Evolutionary conservation across 257 asterid species (phyloP), one percentile per base, ranked within the genome.

Genomic region (Nemophila menziesii): DNA sequence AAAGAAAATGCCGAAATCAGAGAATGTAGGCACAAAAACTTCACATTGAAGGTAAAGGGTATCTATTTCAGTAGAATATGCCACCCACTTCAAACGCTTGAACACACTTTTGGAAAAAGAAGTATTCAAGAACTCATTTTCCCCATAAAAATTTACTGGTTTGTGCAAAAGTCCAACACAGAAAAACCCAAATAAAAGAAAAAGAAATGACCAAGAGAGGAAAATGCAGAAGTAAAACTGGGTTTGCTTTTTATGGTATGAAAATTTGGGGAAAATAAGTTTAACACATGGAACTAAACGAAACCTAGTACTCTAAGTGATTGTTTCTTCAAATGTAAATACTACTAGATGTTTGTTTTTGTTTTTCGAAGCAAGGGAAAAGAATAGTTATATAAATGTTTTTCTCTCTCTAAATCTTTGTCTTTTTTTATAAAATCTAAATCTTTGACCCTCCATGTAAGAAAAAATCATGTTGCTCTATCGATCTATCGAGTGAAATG

Each of bases 41-140:
- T 77, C 62, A 57, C 58, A 47, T 29, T 57, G 71, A 78, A 75
- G 79, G 63, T 46, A 66, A 48, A 56, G 15, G 53, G 80, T 71
- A 75, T 55, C 59, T 53, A 51, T 63, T 40, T 47, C 44, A 49
- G 56, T 2, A 7, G 36, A 29, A 29, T 1, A 2, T 29, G 36
- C 1, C 36, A n/a, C n/a, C n/a, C n/a, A n/a, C n/a, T 29, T 29
- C 36, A 7, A 29, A 10, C 36, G 8, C 10, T 26, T 26, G 10
- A 5, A 26, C 33, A 26, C 36, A 29, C 36, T 29, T 29, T 29
- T 29, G 36, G 36, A 29, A 2, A 29, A 29, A 29, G 12, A 29
- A 29, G n/a, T n/a, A 29, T 29, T 13, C 36, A 2, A 29, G 12
- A 13, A 29, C 5, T 29, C 36, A 29, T 29, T 29, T 29, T 29